phyloP scores from a whole-genome alignment of 2,329 filamentous ascomycete species.

The Alternaria gansuensis region DNA sequence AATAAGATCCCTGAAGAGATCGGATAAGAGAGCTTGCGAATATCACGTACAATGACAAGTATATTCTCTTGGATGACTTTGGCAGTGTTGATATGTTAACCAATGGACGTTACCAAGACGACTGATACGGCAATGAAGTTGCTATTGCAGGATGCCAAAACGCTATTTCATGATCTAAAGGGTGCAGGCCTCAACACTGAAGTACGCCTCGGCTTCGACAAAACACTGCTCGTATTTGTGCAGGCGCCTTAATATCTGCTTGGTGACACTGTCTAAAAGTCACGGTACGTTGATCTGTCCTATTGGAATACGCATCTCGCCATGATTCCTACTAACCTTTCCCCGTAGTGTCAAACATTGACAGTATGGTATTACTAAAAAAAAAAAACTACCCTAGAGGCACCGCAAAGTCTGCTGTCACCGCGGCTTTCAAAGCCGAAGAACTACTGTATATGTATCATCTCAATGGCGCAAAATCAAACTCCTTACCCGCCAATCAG shows the following conservation, averaged over 20 bases:
- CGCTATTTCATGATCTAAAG: constrained; percentile 38
- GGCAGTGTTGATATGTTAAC: constrained; percentile 35
- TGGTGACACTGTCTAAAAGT: constrained; percentile 45
- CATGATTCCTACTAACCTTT: not conserved
- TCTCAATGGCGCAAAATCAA: constrained; percentile 68
- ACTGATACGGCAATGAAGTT: constrained; percentile 26
- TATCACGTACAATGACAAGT: constrained; percentile 46
- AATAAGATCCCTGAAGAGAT: constrained; percentile 30
- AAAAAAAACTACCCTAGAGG: constrained; percentile 66
- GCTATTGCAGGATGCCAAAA: constrained; percentile 35
- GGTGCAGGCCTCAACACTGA: constrained; percentile 45
- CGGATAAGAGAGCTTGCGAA: constrained; percentile 37
- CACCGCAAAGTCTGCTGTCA: constrained; percentile 49
- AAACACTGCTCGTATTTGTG: constrained; percentile 44
- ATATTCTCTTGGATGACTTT: constrained; percentile 47
- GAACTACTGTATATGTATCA: constrained; percentile 79
- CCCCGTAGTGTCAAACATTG: constrained; percentile 76
- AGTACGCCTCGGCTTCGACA: constrained; percentile 43
- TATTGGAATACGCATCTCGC: not conserved
- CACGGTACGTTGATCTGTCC: constrained; percentile 30
- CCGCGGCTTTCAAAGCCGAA: constrained; percentile 80
- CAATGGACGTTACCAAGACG: too few species aligned
- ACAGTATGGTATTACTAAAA: constrained; percentile 76
- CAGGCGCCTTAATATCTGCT: constrained; percentile 44
- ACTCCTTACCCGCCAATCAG: not conserved